Evolutionary conservation across 2,329 filamentous ascomycete genomes (phyloP).

Genomic region (Fusarium papillatum): DNA sequence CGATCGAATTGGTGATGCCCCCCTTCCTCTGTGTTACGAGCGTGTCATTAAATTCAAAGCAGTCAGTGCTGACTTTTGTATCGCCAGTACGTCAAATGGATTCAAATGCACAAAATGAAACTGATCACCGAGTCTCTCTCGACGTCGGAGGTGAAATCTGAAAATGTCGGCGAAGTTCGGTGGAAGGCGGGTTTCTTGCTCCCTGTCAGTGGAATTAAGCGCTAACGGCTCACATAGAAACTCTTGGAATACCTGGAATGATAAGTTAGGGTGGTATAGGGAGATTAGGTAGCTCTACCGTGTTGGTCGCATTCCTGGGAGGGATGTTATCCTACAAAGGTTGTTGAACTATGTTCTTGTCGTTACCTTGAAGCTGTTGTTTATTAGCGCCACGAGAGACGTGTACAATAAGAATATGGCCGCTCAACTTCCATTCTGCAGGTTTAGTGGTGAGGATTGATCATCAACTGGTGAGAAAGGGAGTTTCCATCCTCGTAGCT

Average conservation of each 20-base stretch:
- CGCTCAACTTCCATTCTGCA: no score
- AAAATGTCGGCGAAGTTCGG: neutral
- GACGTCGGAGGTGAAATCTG: neutral
- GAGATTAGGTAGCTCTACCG: no score
- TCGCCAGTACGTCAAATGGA: neutral
- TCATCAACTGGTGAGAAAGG: no score
- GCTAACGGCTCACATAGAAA: neutral
- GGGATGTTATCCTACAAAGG: neutral
- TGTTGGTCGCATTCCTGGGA: neutral
- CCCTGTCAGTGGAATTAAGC: neutral
- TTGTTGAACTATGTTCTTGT: no score
- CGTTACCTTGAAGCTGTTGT: no score
- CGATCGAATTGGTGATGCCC: neutral
- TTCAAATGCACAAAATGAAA: neutral
- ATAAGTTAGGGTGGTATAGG: neutral
- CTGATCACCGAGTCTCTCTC: neutral
- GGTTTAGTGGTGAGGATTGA: no score
- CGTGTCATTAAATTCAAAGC: neutral
- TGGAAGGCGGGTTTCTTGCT: neutral
- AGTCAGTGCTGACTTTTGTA: neutral
- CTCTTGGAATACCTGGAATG: neutral
- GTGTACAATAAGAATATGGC: no score
- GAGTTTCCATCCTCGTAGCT: no score
- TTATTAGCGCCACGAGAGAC: no score
- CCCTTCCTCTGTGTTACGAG: neutral